phyloP scores from a whole-genome alignment of 2,329 filamentous ascomycete genomes.

The Exophiala sideris region DNA sequence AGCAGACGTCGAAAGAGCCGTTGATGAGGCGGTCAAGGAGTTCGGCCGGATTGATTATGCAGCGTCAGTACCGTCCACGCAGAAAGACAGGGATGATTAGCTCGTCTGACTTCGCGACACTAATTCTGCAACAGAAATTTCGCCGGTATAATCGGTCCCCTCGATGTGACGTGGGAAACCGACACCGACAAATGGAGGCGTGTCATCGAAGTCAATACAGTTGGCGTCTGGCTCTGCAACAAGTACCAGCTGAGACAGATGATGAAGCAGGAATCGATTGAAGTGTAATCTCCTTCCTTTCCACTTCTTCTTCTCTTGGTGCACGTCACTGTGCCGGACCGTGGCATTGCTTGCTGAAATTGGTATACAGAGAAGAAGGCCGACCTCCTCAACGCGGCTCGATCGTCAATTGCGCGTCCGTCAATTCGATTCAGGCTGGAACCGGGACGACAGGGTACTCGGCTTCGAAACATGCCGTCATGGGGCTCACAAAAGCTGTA shows the following conservation, averaged over 20 bases:
- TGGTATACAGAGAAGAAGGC: constrained; percentile 11
- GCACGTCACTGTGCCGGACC: no score
- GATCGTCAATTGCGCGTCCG: constrained; percentile 44
- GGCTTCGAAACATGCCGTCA: constrained; percentile 23
- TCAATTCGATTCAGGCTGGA: constrained; percentile 24
- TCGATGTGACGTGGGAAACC: constrained; percentile 9
- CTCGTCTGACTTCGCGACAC: no score
- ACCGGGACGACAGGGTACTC: constrained; percentile 20
- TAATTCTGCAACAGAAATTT: constrained; percentile 60
- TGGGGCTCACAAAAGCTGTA: constrained; percentile 23
- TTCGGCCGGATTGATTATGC: constrained; percentile 68
- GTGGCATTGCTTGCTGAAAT: background rate
- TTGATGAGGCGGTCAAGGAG: constrained; percentile 19
- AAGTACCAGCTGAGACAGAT: constrained; percentile 69
- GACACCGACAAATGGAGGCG: constrained; percentile 83
- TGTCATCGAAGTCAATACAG: constrained; percentile 90
- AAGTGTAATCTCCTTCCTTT: constrained; percentile 3
- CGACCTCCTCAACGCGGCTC: constrained; percentile 18
- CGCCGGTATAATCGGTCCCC: constrained; percentile 63
- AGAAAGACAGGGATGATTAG: no score
- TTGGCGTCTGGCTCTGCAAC: constrained; percentile 91
- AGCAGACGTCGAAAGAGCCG: constrained; percentile 18
- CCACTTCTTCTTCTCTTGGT: background rate
- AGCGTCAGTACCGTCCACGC: constrained; percentile 50
- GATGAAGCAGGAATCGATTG: constrained; percentile 23